A percentile compares a stretch with the other conserved stretches of the same genome.
phyloP scores from a whole-genome alignment of 805 yeast species.

The Pichia californica region DNA sequence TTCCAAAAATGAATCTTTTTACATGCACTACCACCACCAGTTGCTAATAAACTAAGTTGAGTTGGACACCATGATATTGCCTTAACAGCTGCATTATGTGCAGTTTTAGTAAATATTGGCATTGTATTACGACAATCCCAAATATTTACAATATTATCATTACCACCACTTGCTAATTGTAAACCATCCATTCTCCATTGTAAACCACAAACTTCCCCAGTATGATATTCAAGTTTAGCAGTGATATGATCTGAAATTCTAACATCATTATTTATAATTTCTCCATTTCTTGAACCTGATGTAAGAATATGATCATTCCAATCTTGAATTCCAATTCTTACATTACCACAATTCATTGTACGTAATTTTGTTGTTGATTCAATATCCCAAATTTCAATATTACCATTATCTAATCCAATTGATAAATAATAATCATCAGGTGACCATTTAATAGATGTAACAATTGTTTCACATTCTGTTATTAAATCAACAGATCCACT shows the following conservation, averaged over 20 bases:
- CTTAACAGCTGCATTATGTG: conserved; percentile 91
- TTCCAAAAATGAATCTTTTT: conserved; percentile 92
- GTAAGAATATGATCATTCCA: conserved; percentile 82
- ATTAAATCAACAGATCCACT: conserved; percentile 70
- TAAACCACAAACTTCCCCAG: conserved; percentile 89
- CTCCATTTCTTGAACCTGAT: conserved; percentile 84
- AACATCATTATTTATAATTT: conserved; percentile 83
- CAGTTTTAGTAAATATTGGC: conserved; percentile 70
- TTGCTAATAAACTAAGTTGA: conserved; percentile 74
- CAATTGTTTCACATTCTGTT: conserved; percentile 47
- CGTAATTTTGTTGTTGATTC: conserved; percentile 69
- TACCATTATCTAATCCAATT: conserved; percentile 78
- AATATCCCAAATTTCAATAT: conserved; percentile 89
- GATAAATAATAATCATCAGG: conserved; percentile 83
- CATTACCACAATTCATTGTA: conserved; percentile 66
- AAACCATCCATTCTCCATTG: conserved; percentile 80
- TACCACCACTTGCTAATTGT: conserved; percentile 88
- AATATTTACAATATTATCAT: conserved; percentile 85
- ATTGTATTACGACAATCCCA: conserved; percentile 77
- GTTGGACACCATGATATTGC: conserved; percentile 95
- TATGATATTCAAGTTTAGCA: conserved; percentile 53
- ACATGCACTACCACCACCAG: conserved; percentile 95
- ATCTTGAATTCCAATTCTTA: conserved; percentile 74
- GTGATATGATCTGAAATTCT: conserved; percentile 74
- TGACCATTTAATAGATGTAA: conserved; percentile 82